Evolutionary conservation across 2,329 filamentous ascomycete genomes (phyloP).

Genomic region (Penicillium sp.): DNA sequence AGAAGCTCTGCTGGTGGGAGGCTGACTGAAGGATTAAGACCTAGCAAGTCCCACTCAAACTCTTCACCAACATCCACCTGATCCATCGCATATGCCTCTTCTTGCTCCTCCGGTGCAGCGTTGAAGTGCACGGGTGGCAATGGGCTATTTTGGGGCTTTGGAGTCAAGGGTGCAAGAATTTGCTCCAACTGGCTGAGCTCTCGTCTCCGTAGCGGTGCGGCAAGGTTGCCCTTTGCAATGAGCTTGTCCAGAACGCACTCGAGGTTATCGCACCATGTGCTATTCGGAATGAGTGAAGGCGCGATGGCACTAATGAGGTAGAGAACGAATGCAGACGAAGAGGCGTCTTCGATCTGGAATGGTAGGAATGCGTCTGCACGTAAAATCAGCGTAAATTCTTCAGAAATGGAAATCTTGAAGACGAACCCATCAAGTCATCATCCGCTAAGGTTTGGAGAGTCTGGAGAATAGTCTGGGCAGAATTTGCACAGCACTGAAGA

Average conservation of each 20-base stretch:
- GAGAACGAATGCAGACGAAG: slow-evolving; percentile 44
- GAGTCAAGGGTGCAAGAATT: slow-evolving; percentile 38
- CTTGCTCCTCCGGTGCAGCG: slow-evolving; percentile 2
- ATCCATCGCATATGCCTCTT: slow-evolving; percentile 16
- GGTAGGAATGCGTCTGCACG: slow-evolving; percentile 39
- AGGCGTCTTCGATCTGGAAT: slow-evolving; percentile 46
- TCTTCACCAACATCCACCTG: slow-evolving; percentile 19
- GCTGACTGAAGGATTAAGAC: slow-evolving; percentile 24
- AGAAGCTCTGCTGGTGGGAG: slow-evolving; percentile 25
- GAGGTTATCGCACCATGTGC: slow-evolving; percentile 40
- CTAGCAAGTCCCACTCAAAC: slow-evolving; percentile 28
- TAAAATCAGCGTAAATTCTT: not conserved
- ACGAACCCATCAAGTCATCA: slow-evolving; percentile 23
- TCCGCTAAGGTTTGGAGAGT: slow-evolving; percentile 25
- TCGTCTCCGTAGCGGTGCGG: slow-evolving; percentile 39
- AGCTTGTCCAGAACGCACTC: slow-evolving; percentile 40
- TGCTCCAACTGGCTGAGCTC: slow-evolving; percentile 43
- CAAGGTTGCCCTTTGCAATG: slow-evolving; percentile 40
- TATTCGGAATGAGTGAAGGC: slow-evolving; percentile 37
- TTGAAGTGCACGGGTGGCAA: slow-evolving; percentile 2
- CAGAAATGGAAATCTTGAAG: no score
- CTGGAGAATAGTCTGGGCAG: slow-evolving; percentile 26
- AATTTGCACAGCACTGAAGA: slow-evolving; percentile 27
- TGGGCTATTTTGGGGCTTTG: slow-evolving; percentile 14
- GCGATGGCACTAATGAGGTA: slow-evolving; percentile 34